These are phyloP conservation scores for Candida wancherniae DNA, from an alignment of 805 yeast species.

Conservation along the genomic window DNA sequence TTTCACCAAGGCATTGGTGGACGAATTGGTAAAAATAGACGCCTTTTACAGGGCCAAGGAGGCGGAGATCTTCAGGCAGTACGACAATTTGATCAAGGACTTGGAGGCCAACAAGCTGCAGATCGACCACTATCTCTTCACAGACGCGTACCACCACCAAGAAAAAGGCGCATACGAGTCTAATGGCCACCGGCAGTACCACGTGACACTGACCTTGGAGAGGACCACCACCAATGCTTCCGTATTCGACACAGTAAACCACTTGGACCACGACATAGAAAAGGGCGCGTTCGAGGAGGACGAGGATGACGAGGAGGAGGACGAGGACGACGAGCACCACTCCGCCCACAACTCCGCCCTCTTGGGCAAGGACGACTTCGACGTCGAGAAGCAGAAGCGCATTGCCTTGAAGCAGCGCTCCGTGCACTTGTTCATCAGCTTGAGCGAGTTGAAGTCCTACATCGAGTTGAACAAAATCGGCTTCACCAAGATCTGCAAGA, in stretches of 20 bases:
- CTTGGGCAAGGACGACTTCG: constrained; percentile 25
- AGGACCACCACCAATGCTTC: constrained; percentile 23
- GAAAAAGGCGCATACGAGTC: constrained; percentile 6
- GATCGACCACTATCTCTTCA: constrained; percentile 24
- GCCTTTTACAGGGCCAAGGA: constrained; percentile 47
- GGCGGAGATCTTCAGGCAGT: constrained; percentile 40
- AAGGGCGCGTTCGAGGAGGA: constrained; percentile 27
- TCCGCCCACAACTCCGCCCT: constrained; percentile 19
- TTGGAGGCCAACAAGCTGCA: constrained; percentile 30
- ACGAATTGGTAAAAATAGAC: constrained; percentile 51
- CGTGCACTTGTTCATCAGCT: constrained; percentile 60
- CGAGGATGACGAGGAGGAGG: constrained; percentile 29
- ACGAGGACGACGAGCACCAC: constrained; percentile 17
- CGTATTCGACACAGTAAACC: constrained; percentile 26
- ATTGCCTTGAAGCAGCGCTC: constrained; percentile 66
- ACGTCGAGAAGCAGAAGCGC: constrained; percentile 31
- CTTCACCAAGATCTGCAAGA: constrained; percentile 82
- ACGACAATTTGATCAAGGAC: constrained; percentile 44
- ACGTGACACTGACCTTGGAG: constrained; percentile 18
- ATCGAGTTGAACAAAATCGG: constrained; percentile 85
- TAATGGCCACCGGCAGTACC: constrained; percentile 19
- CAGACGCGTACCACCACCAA: constrained; percentile 20
- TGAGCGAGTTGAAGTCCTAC: constrained; percentile 79
- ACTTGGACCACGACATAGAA: constrained; percentile 26
- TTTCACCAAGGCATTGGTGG: constrained; percentile 42